These are phyloP conservation scores for Leccinum fuscescens DNA, from an alignment of 1,284 basidiomycete genomes.

Conservation along the genomic window DNA sequence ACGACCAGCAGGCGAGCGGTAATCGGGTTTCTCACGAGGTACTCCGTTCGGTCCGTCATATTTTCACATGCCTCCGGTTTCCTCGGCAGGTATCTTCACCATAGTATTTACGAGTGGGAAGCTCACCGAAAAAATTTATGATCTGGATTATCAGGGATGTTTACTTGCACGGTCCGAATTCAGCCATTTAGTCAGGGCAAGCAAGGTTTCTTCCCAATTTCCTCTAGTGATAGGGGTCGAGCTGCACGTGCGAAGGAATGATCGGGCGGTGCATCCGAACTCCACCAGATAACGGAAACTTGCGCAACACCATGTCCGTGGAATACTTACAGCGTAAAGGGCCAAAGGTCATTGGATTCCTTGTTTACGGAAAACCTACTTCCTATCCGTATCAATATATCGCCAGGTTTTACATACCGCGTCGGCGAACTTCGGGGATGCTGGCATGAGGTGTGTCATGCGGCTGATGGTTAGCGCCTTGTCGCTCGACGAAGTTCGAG, in stretches of 20 bases:
- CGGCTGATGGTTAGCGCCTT: neutral
- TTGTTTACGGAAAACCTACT: neutral
- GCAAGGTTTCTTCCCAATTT: conserved; percentile 5
- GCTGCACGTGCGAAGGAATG: neutral
- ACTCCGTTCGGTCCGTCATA: neutral
- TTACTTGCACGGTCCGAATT: neutral
- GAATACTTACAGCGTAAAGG: neutral
- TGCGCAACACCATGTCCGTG: neutral
- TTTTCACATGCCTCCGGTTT: neutral
- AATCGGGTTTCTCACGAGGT: neutral
- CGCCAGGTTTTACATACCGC: neutral
- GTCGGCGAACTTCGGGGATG: neutral
- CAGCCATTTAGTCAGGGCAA: conserved; percentile 4
- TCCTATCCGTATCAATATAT: neutral
- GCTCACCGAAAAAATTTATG: neutral
- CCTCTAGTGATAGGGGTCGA: neutral
- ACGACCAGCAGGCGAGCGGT: neutral
- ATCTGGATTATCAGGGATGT: neutral
- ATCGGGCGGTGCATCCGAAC: neutral
- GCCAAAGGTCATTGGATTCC: no score
- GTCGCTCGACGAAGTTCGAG: neutral
- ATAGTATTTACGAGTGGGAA: neutral
- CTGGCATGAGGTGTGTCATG: neutral
- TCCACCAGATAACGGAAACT: neutral
- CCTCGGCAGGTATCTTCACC: neutral